Conservation (phyloP, 2,329 filamentous ascomycete species). For the Stagonosporopsis rhizophila region DNA sequence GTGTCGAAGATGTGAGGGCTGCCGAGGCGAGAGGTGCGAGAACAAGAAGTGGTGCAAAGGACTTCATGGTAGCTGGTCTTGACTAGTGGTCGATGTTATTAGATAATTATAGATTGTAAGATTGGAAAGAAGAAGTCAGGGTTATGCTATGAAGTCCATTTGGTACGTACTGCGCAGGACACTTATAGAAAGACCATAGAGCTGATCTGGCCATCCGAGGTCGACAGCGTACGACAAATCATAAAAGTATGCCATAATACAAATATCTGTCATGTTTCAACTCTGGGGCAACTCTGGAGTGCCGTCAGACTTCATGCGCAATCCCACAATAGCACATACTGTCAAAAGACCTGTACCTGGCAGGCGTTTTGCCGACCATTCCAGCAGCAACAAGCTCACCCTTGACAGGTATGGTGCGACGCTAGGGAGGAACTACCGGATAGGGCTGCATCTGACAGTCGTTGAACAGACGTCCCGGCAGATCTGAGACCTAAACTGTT, state of each 20-base stretch:
- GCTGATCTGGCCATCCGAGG: conserved; percentile 1
- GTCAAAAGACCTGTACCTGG: conserved; percentile 7
- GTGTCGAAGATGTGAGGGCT: conserved; percentile 30
- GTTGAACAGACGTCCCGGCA: conserved; percentile 14
- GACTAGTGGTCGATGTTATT: background rate
- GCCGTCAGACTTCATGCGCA: conserved; percentile 27
- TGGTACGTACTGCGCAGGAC: background rate
- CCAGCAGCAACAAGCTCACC: conserved; percentile 11
- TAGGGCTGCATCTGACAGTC: conserved; percentile 21
- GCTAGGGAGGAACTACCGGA: conserved; percentile 4
- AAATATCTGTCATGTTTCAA: conserved; percentile 25
- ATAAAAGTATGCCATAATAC: background rate
- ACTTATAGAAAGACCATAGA: background rate
- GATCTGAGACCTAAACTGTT: conserved; percentile 11
- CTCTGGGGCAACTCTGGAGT: conserved; percentile 2
- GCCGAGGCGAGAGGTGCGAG: conserved; percentile 22
- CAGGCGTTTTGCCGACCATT: background rate
- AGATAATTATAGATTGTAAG: conserved; percentile 1
- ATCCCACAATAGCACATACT: conserved; percentile 12
- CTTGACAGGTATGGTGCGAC: conserved; percentile 8
- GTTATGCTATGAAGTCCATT: background rate
- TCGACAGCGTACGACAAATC: background rate
- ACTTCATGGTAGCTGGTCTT: conserved; percentile 22
- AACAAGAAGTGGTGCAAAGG: conserved; percentile 20
- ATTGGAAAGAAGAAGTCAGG: background rate